phyloP scores from a whole-genome alignment of 2,329 filamentous ascomycete genomes.

The Knoxdaviesia proteae region DNA sequence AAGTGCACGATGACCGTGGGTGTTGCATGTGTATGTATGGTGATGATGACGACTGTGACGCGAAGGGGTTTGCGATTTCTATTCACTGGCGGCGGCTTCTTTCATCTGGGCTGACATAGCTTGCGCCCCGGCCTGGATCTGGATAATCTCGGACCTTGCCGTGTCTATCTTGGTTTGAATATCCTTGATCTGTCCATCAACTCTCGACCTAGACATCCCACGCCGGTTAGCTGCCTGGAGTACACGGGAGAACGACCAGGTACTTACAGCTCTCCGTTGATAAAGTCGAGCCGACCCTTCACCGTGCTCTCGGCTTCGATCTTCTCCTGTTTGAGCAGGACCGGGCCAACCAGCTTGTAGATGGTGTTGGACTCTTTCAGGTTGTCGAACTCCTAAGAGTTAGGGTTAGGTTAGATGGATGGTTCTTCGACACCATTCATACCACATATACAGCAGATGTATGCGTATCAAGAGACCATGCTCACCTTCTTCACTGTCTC shows the following conservation, averaged over 20 bases:
- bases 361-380: conserved; percentile 70
- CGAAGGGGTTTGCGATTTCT: conserved; percentile 4
- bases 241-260: background rate
- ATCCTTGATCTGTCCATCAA: conserved; percentile 33
- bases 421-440: background rate
- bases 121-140: conserved; percentile 29
- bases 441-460: background rate
- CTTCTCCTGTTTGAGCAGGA: conserved; percentile 87
- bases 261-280: conserved; percentile 74
- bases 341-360: conserved; percentile 87
- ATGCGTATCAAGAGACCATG: background rate
- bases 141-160: conserved; percentile 39
- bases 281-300: conserved; percentile 77
- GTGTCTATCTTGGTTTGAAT: conserved; percentile 33
- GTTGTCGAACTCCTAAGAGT: conserved; percentile 53
- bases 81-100: conserved; percentile 10
- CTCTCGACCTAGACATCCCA: conserved; percentile 3
- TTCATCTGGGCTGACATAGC: conserved; percentile 7
- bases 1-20: too few species aligned
- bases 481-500: conserved; percentile 60
- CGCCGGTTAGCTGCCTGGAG: conserved; percentile 4
- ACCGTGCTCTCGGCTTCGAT: conserved; percentile 78
- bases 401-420: conserved; percentile 3
- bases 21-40: too few species aligned
- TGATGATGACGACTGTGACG: too few species aligned